Conservation (phyloP, 305 asterid species). For the Fraxinus floribunda region DNA sequence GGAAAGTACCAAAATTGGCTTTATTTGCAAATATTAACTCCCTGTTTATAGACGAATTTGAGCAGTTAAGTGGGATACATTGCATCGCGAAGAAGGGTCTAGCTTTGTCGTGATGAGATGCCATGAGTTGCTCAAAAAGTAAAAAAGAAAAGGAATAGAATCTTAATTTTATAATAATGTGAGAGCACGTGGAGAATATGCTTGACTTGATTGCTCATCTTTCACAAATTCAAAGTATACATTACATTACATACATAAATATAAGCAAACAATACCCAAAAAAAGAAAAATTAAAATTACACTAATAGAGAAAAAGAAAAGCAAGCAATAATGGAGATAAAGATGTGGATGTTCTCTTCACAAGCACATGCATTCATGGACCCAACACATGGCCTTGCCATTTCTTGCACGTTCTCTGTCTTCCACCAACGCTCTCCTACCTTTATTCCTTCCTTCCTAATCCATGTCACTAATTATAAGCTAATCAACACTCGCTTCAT, state of each 20-base stretch:
- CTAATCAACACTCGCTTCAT: neutral
- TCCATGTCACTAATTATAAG: neutral
- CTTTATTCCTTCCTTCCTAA: neutral
- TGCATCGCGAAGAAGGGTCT: too few species aligned
- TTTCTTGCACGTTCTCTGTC: slow-evolving; percentile 28
- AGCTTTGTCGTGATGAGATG: neutral
- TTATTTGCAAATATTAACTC: neutral
- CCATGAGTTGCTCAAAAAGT: neutral
- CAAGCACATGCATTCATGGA: slow-evolving; percentile 11
- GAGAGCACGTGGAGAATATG: neutral
- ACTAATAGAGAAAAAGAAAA: neutral
- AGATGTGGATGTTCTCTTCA: neutral
- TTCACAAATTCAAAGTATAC: neutral
- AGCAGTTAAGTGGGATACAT: too few species aligned
- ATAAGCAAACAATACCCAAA: neutral
- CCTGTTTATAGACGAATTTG: neutral
- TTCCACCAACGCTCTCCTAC: slow-evolving; percentile 17
- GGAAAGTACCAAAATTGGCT: neutral
- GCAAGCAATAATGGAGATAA: slow-evolving; percentile 6
- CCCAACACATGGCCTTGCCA: slow-evolving; percentile 22
- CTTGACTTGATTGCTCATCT: neutral
- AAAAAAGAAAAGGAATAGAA: neutral
- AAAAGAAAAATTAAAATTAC: neutral
- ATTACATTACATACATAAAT: neutral
- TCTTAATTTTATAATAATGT: neutral